Base-by-base conservation (phyloP, 2,329 filamentous ascomycete genomes). In the Sphaerulina musiva region DNA sequence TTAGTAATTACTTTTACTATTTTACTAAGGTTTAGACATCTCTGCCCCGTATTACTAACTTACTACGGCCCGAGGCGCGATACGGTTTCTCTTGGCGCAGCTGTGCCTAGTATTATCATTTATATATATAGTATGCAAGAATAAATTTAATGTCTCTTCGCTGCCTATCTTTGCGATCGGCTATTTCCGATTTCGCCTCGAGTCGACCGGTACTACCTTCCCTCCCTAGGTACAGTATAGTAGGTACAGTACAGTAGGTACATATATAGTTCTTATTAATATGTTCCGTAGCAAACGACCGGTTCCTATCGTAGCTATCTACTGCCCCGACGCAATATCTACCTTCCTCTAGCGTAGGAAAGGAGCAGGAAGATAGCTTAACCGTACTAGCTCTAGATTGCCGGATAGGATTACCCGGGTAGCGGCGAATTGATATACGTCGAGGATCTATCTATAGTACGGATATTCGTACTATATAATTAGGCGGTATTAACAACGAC, bases 391-490 rank as follows among this genome's bases (percentile, higher is more conserved):
- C 31, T 54, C 12, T 57, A 51, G 55, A 34, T 54, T 29, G 51
- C 40, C 4, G 55, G 55, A 17, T 14, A 48, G 40, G 55, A 57
- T 8, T 14, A 29, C 40, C 44, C 14, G 32, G 55, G 52, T 32
- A 51, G 31, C 12, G 44, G 40, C 4, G 51, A 53, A 14, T 14
- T 44, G 17, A 75, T 83, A 50, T 67, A 73, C 0, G 65, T 82
- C 41, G 76, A 81, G 59, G 73, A 82, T 59, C 80, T 80, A 11
- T 71, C 79, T 0, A 80, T 73, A 0, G 76, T 77, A 17, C 73
- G 80, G 46, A 69, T 77, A 6, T 78, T 82, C 54, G 76, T 78
- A 38, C 64, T 74, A 76, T 78, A 63, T 9, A 36, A 41, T 3
- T 4, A 20, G 41, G 14, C 51, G 12, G 32, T 32, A 6, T 32